Evolutionary conservation across 495 filamentous ascomycete species (phyloP).

Genomic region (Cryomyces minteri): DNA sequence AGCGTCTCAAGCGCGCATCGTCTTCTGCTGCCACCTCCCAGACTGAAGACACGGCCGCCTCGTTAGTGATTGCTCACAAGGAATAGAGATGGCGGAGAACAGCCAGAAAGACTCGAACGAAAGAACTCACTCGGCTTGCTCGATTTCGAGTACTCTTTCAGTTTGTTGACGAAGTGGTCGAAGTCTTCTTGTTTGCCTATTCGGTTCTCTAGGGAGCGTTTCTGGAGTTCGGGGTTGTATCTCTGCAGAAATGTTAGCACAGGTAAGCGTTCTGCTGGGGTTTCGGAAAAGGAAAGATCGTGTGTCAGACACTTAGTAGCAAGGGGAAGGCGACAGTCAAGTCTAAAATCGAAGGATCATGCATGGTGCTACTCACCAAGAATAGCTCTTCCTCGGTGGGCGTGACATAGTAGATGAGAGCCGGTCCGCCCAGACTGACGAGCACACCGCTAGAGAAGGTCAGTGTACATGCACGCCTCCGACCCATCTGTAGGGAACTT

Average conservation of each 20-base stretch:
- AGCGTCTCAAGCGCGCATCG: neutral
- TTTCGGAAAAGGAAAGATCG: too few species aligned
- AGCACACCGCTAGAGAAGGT: constrained; percentile 34
- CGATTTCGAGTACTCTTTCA: constrained; percentile 82
- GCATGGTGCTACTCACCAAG: constrained; percentile 22
- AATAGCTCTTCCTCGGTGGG: constrained; percentile 87
- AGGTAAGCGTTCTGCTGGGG: neutral
- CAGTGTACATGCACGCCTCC: neutral
- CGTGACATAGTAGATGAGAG: constrained; percentile 58
- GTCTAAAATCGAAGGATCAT: neutral
- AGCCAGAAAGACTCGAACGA: neutral
- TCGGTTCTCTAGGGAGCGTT: constrained; percentile 57
- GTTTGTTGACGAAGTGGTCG: constrained; percentile 60
- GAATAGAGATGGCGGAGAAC: neutral
- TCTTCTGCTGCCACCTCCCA: neutral
- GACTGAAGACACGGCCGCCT: neutral
- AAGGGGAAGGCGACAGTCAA: neutral
- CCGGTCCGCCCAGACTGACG: constrained; percentile 67
- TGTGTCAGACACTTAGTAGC: too few species aligned
- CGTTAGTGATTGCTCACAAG: neutral
- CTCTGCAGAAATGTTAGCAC: constrained; percentile 24
- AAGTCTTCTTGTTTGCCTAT: constrained; percentile 63
- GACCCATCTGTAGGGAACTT: constrained; percentile 10
- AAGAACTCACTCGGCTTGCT: constrained; percentile 56
- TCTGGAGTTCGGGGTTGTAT: constrained; percentile 88